A percentile compares a stretch with the other conserved stretches of the same genome.
These are phyloP conservation scores for Vaccinium darrowii DNA, from an alignment of 148 eudicot genomes.

Conservation along the genomic window DNA sequence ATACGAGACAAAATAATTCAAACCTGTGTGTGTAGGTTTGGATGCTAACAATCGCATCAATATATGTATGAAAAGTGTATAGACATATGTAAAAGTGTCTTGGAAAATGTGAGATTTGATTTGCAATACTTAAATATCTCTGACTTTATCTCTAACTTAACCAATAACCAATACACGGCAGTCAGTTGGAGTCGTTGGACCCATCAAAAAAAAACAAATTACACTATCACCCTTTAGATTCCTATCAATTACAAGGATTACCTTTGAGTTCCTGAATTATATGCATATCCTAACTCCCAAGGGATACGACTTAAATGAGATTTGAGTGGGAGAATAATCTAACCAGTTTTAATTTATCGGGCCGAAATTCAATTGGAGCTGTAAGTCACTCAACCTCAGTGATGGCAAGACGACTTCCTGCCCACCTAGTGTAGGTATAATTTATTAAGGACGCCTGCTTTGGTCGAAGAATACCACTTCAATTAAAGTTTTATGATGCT, in stretches of 20 bases:
- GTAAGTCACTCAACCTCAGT: not conserved
- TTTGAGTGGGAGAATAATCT: not conserved
- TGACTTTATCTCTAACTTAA: not conserved
- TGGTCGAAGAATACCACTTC: not conserved
- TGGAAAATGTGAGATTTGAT: not conserved
- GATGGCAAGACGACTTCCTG: not conserved
- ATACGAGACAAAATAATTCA: not conserved
- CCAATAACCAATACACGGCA: not conserved
- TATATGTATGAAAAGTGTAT: not conserved
- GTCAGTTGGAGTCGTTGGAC: not conserved
- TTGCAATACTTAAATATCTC: not conserved
- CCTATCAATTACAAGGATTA: not conserved
- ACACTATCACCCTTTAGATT: not conserved
- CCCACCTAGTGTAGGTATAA: not conserved
- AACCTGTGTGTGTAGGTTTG: too few relatives aligned
- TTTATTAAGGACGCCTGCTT: not conserved
- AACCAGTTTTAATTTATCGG: not conserved
- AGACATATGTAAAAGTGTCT: not conserved
- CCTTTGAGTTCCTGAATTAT: not conserved
- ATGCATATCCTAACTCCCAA: not conserved
- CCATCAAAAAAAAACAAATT: not conserved
- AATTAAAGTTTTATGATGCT: not conserved
- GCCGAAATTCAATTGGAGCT: not conserved
- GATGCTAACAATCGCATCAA: not conserved
- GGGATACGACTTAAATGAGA: not conserved